Base-by-base conservation (phyloP, 192 early-diverging fungal species). In the Coemansia sp. region DNA sequence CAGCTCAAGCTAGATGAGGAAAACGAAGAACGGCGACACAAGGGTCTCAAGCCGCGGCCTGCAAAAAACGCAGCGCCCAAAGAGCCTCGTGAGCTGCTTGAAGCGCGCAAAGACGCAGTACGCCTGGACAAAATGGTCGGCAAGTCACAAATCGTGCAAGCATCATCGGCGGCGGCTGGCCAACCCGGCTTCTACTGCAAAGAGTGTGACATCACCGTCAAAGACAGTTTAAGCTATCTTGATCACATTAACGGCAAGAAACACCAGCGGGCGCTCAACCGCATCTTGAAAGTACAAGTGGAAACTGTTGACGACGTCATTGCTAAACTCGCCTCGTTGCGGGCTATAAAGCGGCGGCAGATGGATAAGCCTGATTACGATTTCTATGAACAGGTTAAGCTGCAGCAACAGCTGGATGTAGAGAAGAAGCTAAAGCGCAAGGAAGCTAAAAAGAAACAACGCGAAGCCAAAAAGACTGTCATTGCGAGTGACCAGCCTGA, bases 101-200 rank as follows among this genome's bases (percentile, higher is more conserved):
- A 85, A 60, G 81, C 74, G 21, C 86, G 84, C 62, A 85, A 71
- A 28, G 84, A 85, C 44, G 71, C 84, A 38, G 60, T 97, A 8
- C 84, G 92, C 48, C 75, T 96, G 1, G 87, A 88, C 37, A 74
- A 81, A 7, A 88, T 88, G 62, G 75, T 96, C 7, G 91, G 91
- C 64, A 94, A 93, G 65, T 89, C 87, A 1, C 87, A 90, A 62
- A 85, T 97, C 15, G 91, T 96, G 2, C 84, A 90, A 55, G 75
- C 82, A 5, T 72, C 85, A 0, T 65, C 72, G 4, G 71, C 75
- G 11, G 83, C 81, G 1, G 66, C 84, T 38, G 84, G 85, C 51
- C 90, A 92, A 66, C 91, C 96, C 4, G 96, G 96, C 17, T 98
- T 92, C 71, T 93, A 92, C 62, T 98, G 96, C 75, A 87, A 91